Evolutionary conservation across 192 early-diverging fungal genomes (phyloP).

Genomic region (Coemansia sp.): DNA sequence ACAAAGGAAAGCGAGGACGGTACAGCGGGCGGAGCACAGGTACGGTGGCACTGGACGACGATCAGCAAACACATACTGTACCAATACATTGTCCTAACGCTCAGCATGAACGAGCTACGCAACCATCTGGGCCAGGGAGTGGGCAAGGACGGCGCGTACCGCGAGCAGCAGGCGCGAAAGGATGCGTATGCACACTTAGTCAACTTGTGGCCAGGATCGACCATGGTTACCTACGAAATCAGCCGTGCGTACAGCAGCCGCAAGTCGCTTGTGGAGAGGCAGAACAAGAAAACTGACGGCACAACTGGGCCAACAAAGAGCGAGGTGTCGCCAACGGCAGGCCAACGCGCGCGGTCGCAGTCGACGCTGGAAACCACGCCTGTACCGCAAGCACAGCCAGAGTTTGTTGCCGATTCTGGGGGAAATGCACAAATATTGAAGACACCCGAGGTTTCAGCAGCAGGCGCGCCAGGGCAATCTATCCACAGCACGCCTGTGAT

Average conservation of each 20-base stretch:
- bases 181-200: conserved; percentile 53
- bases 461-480: neutral
- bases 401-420: neutral
- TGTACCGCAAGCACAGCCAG: neutral
- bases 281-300: conserved; percentile 32
- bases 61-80: conserved; percentile 53
- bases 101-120: conserved; percentile 50
- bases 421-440: conserved; percentile 1
- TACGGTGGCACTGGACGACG: conserved; percentile 57
- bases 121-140: conserved; percentile 18
- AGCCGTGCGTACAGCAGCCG: conserved; percentile 56
- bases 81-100: conserved; percentile 52
- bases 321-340: neutral
- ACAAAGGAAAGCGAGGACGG: conserved; percentile 29
- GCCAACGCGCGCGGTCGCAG: neutral
- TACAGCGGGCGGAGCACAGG: conserved; percentile 26
- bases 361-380: neutral
- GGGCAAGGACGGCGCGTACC: conserved; percentile 36
- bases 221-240: conserved; percentile 55
- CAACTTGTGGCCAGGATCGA: conserved; percentile 47
- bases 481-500: neutral
- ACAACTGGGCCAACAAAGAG: neutral
- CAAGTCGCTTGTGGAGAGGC: conserved; percentile 50
- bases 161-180: conserved; percentile 55
- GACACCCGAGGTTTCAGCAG: neutral